Base-by-base conservation (phyloP, 495 filamentous ascomycete genomes). In the Trichodelitschia bisporula region DNA sequence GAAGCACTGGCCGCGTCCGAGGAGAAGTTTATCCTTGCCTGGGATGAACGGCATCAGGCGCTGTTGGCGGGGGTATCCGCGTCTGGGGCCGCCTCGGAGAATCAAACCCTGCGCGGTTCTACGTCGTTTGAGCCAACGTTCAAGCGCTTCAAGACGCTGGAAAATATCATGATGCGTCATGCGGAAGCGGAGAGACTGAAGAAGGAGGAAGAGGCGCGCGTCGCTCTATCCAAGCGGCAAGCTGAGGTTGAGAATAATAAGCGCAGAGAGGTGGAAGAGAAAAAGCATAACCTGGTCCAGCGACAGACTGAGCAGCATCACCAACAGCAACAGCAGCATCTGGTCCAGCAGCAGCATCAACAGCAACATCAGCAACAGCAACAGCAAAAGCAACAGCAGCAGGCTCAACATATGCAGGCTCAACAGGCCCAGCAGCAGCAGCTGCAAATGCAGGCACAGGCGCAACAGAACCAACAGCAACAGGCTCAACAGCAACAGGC, bases 11-110 rank as follows among this genome's bases (percentile, higher is more conserved):
- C 79, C 4, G 82, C 79, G 8, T 72, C 86, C 27, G 71, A 79
- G 45, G 79, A 93, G 46, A 59, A 77, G 17, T 83, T 80, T 39
- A 82, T 95, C 73, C 77, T 95, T 20, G 72, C 77, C 28, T 70
- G 84, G 56, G 86, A 99, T 34, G 89, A 95, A 41, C 64, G 78
- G 10, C 58, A 78, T 27, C 56, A 24, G 60, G 63, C 0, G 55
- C 62, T 28, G 60, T 56, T 11, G 60, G 67, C 21, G 62, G 67
- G 2, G 69, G 66, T n/a, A n/a, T n/a, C n/a, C n/a, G n/a, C n/a
- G n/a, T n/a, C n/a, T n/a, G n/a, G n/a, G n/a, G n/a, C n/a, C n/a
- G n/a, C n/a, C n/a, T n/a, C n/a, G n/a, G n/a, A n/a, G 32, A 69
- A 67, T 9, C 78, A 89, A 41, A 78, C 69, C n/a, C 65, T 72